Evolutionary conservation across 164 flowering plant genomes (phyloP).

Genomic region (Buxus sempervirens): DNA sequence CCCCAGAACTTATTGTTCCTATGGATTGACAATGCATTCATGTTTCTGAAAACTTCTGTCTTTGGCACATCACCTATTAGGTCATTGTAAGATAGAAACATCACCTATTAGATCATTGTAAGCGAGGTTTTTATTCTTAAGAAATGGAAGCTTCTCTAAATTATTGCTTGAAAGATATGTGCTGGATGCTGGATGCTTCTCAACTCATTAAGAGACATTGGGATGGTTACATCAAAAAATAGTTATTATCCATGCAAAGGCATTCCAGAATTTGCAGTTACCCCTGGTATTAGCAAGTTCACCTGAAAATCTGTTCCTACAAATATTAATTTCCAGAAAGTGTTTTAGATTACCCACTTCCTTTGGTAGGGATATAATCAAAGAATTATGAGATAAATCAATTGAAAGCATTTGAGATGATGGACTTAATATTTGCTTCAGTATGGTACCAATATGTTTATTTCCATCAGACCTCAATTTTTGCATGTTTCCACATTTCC

Average conservation of each 20-base stretch:
- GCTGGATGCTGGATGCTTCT: neutral
- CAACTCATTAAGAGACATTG: neutral
- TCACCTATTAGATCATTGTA: neutral
- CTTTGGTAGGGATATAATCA: neutral
- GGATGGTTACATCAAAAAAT: slow-evolving; percentile 5
- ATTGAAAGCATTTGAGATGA: too few species aligned
- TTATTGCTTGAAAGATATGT: slow-evolving; percentile 15
- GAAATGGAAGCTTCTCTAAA: slow-evolving; percentile 3
- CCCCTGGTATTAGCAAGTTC: neutral
- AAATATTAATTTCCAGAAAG: neutral
- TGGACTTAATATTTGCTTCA: neutral
- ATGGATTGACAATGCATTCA: neutral
- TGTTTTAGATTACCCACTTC: neutral
- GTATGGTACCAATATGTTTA: too few species aligned
- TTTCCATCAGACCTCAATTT: too few species aligned
- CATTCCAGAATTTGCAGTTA: neutral
- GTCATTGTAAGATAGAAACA: too few species aligned
- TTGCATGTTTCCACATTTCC: neutral
- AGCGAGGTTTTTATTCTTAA: neutral
- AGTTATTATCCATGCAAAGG: slow-evolving; percentile 2
- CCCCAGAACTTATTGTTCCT: neutral
- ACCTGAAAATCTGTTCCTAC: neutral
- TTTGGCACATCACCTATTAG: neutral
- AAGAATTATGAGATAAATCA: neutral
- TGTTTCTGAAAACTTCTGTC: neutral